A percentile compares a stretch with the other conserved stretches of the same genome.
Conservation (phyloP, 495 filamentous ascomycete genomes). For the Trichoderma virens region DNA sequence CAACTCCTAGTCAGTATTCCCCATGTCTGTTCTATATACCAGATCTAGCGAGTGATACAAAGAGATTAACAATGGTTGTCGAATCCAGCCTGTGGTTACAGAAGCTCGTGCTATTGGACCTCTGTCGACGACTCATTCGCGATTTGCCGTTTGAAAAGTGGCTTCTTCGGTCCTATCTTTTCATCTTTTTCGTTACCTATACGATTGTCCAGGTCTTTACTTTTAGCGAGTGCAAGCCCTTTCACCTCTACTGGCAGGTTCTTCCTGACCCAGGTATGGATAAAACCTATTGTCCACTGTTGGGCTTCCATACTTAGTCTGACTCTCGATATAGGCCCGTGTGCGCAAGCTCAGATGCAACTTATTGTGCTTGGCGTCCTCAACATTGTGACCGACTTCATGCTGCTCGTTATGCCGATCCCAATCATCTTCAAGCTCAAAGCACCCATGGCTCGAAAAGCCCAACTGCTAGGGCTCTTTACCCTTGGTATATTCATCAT, state of each 20-base stretch:
- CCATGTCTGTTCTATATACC: not conserved
- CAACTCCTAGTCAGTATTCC: conserved; percentile 25
- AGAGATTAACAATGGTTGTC: not conserved
- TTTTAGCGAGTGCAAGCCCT: conserved; percentile 39
- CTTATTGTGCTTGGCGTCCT: conserved; percentile 31
- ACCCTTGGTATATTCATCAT: conserved; percentile 37
- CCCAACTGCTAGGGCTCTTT: conserved; percentile 31
- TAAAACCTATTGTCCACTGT: not conserved
- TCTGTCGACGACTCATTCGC: not conserved
- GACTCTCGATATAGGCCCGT: conserved; percentile 19
- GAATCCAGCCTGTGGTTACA: conserved; percentile 12
- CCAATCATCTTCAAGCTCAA: conserved; percentile 30
- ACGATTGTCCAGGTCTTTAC: conserved; percentile 29
- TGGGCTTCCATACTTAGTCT: not conserved
- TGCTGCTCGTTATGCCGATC: conserved; percentile 36
- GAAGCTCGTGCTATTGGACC: conserved; percentile 5
- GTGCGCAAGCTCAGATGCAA: conserved; percentile 32
- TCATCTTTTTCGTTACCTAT: conserved; percentile 21
- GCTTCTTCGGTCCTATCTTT: not conserved
- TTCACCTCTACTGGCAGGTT: conserved; percentile 36
- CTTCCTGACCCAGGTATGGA: conserved; percentile 25
- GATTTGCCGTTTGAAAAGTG: not conserved
- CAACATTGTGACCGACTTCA: conserved; percentile 36
- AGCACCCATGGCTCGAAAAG: conserved; percentile 22
- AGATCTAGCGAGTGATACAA: not conserved